Base-by-base conservation (phyloP, 176 grass and related monocot genomes). In the Aegilops tauschii region DNA sequence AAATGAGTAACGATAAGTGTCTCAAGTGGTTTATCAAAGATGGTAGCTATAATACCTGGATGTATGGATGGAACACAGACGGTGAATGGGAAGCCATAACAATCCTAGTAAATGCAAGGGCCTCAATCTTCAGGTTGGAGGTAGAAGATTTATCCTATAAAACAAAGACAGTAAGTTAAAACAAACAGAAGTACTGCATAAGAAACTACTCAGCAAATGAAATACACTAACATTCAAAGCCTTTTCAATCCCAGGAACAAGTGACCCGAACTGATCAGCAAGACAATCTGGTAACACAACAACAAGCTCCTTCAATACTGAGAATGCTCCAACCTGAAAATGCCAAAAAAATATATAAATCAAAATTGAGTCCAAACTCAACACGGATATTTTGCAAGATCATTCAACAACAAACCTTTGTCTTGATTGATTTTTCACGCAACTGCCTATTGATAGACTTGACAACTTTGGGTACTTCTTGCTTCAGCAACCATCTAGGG, bases 191-290 rank as follows among this genome's bases (percentile, higher is more conserved):
- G 36, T 65, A 5, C 62, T 68, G 35, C 34, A 52, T 8, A 79
- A 32, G 1, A 50, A 27, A 35, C 9, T 76, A 59, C 37, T 67
- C 35, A 56, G 12, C 21, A 73, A 52, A 42, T 69, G 83, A 25
- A 84, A 74, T 62, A 42, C 68, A 86, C 91, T 95, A 82, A 98
- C 96, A 91, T 90, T 95, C 84, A 98, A 92, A 86, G 96, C 93
- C 88, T 94, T 98, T 84, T 98, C 96, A 81, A 98, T 98, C 54
- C 96, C 96, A 87, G 96, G 90, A 85, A 98, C 91, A 89, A 98
- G 90, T 37, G 88, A 95, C 1, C 96, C 92, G 72, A 98, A 94
- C 88, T 98, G 93, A 90, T 95, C 93, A 21, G 96, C 91, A 89
- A 98, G 93, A 80, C 93, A 98, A 50, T 95, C 90, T 65, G 96